These are phyloP conservation scores for Lentinula detonsa DNA, from an alignment of 768 basidiomycete genomes.

Conservation along the genomic window DNA sequence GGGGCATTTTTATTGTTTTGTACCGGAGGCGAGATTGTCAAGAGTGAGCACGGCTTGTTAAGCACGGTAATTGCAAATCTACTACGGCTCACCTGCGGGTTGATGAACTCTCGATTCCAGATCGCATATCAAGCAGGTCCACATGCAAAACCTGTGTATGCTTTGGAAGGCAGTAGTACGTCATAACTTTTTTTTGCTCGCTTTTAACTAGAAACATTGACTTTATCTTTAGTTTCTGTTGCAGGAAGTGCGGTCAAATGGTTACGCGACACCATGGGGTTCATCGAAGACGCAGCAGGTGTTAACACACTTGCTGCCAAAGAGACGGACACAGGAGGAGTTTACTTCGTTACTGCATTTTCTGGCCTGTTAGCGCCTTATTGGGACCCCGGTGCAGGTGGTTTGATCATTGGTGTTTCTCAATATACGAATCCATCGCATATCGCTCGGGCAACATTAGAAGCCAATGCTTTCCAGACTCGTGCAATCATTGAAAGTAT, in stretches of 20 bases:
- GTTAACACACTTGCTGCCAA: slow-evolving; percentile 81
- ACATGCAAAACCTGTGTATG: slow-evolving; percentile 76
- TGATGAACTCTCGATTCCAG: slow-evolving; percentile 27
- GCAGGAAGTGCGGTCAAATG: slow-evolving; percentile 96
- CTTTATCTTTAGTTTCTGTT: slow-evolving; percentile 60
- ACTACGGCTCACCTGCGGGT: background rate
- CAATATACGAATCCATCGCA: slow-evolving; percentile 89
- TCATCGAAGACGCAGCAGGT: slow-evolving; percentile 77
- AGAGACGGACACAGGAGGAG: slow-evolving; percentile 75
- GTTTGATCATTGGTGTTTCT: slow-evolving; percentile 80
- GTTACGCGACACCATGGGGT: slow-evolving; percentile 84
- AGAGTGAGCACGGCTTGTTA: slow-evolving; percentile 81
- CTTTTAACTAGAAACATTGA: background rate
- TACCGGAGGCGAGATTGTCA: slow-evolving; percentile 82
- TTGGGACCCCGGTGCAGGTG: slow-evolving; percentile 93
- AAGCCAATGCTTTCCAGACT: slow-evolving; percentile 95
- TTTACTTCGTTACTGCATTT: slow-evolving; percentile 97
- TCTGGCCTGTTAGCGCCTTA: slow-evolving; percentile 94
- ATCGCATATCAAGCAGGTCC: slow-evolving; percentile 88
- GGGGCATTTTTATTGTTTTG: slow-evolving; percentile 96
- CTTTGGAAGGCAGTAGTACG: slow-evolving; percentile 91
- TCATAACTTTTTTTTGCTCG: slow-evolving; percentile 5
- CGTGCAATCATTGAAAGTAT: slow-evolving; percentile 94
- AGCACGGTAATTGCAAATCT: slow-evolving; percentile 57
- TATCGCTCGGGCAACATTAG: slow-evolving; percentile 90